phyloP scores from a whole-genome alignment of 2,329 filamentous ascomycete genomes.

The Ampelomyces quisqualis region DNA sequence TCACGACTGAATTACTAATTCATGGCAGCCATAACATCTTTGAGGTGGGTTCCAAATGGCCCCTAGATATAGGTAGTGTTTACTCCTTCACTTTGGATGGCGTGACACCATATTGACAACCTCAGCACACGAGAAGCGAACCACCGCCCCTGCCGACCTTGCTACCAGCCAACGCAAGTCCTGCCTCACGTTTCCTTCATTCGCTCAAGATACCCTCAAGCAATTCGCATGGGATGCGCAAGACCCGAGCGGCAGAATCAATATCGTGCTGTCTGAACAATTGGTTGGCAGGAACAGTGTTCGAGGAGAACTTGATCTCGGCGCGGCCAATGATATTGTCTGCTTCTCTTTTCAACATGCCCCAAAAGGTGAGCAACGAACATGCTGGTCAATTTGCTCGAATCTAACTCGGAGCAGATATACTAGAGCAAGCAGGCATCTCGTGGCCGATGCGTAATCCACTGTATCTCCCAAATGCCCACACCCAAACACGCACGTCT shows the following conservation, averaged over 20 bases:
- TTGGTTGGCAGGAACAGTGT: constrained; percentile 52
- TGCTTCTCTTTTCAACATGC: constrained; percentile 85
- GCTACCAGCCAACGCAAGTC: constrained; percentile 54
- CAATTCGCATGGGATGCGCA: constrained; percentile 71
- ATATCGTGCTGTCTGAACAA: constrained; percentile 69
- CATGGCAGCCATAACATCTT: constrained; percentile 30
- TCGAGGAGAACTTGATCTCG: constrained; percentile 48
- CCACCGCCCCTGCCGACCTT: constrained; percentile 40
- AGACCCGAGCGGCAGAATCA: constrained; percentile 73
- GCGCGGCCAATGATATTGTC: constrained; percentile 70
- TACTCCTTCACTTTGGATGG: not conserved
- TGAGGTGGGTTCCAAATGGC: constrained; percentile 29
- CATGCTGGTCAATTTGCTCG: not conserved
- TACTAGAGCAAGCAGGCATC: constrained; percentile 71
- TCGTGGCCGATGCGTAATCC: constrained; percentile 67
- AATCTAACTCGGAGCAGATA: constrained; percentile 54
- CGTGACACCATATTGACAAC: not conserved
- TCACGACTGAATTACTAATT: constrained; percentile 15
- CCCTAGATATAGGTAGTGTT: constrained; percentile 34
- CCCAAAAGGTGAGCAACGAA: constrained; percentile 62
- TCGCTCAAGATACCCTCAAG: constrained; percentile 67
- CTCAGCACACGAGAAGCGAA: constrained; percentile 31
- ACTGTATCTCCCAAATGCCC: constrained; percentile 23
- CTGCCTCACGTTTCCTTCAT: constrained; percentile 69
- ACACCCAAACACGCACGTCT: constrained; percentile 5